phyloP scores from a whole-genome alignment of 768 basidiomycete species.

The Mycena crocata region DNA sequence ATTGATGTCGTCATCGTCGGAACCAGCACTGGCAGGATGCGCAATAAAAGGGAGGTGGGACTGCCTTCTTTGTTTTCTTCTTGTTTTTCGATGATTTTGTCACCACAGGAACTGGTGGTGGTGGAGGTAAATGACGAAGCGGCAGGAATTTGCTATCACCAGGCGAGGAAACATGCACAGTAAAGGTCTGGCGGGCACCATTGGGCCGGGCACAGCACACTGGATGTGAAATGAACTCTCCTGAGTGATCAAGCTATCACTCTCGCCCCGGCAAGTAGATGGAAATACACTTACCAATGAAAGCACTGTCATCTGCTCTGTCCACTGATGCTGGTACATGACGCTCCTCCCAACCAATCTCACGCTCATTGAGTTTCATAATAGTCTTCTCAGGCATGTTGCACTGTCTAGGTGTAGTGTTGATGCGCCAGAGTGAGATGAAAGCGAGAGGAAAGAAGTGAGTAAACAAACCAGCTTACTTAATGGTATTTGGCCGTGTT shows the following conservation, averaged over 20 bases:
- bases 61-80: too few species aligned
- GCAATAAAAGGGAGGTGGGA: too few species aligned
- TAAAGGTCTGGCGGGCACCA: not conserved
- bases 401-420: too few species aligned
- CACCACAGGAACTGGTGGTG: not conserved
- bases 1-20: not conserved
- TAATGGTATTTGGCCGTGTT: too few species aligned
- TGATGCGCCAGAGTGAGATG: too few species aligned
- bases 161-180: not conserved
- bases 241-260: not conserved
- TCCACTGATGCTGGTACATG: not conserved
- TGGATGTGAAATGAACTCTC: not conserved
- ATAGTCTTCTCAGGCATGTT: not conserved
- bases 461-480: too few species aligned
- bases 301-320: not conserved
- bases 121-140: not conserved
- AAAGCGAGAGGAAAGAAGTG: too few species aligned
- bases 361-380: not conserved
- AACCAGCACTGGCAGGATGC: not conserved
- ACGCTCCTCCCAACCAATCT: not conserved
- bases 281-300: not conserved
- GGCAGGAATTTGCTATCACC: not conserved
- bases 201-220: not conserved
- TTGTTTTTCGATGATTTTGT: too few species aligned
- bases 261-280: not conserved